Percentiles rank a stretch among this genome's conserved stretches.
phyloP scores from a whole-genome alignment of 2,329 filamentous ascomycete species.

The Diaporthe destruens region DNA sequence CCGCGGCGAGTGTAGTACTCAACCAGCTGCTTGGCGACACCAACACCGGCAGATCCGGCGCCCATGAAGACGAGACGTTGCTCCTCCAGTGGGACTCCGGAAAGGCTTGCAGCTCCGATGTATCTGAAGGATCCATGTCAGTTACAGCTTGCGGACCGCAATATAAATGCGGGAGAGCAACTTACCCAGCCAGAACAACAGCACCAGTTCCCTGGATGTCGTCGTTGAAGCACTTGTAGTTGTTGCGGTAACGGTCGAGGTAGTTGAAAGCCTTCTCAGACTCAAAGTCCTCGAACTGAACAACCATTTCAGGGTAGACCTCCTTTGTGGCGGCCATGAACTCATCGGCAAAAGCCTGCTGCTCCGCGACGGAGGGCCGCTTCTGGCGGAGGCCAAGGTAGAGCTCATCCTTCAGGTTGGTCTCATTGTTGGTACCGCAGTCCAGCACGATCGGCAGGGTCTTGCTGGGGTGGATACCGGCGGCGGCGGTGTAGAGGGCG shows the following conservation, averaged over 20 bases:
- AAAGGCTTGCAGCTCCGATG: constrained; percentile 83
- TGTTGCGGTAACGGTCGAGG: constrained; percentile 87
- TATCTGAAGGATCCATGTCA: constrained; percentile 61
- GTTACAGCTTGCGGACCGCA: neutral
- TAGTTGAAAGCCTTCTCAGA: constrained; percentile 92
- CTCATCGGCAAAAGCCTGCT: constrained; percentile 95
- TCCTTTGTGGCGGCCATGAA: constrained; percentile 93
- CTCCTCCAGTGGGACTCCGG: constrained; percentile 86
- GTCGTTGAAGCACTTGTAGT: constrained; percentile 97
- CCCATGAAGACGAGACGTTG: constrained; percentile 97
- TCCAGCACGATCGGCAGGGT: constrained; percentile 80
- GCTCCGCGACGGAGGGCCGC: constrained; percentile 81
- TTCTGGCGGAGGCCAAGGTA: constrained; percentile 91
- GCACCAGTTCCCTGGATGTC: constrained; percentile 98
- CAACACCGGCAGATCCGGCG: constrained; percentile 93
- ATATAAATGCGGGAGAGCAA: constrained; percentile 34
- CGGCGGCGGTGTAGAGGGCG: constrained; percentile 93
- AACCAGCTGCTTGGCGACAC: constrained; percentile 97
- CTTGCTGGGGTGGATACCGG: constrained; percentile 91
- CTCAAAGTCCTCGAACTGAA: constrained; percentile 99
- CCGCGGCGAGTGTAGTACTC: constrained; percentile 96
- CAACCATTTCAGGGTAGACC: constrained; percentile 74
- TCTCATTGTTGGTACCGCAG: constrained; percentile 75
- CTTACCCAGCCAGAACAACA: constrained; percentile 87
- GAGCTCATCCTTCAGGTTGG: constrained; percentile 76